These are phyloP conservation scores for Flueggea neowawraea DNA, from an alignment of 441 rosid genomes.

Conservation along the genomic window DNA sequence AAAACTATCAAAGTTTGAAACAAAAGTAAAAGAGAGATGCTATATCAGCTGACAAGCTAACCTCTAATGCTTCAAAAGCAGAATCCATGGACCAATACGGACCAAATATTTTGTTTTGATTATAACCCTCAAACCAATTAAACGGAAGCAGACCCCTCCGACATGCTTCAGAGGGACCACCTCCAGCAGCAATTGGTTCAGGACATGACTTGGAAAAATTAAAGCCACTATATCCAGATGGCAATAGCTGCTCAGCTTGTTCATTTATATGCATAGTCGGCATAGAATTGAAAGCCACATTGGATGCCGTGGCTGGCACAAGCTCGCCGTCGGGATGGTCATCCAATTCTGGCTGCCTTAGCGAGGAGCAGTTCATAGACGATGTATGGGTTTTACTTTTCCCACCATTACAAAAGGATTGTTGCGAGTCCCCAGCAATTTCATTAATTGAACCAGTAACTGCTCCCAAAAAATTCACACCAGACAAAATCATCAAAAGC, in stretches of 20 bases:
- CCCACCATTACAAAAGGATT: constrained; percentile 22
- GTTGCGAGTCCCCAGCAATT: constrained; percentile 32
- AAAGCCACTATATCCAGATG: constrained; percentile 26
- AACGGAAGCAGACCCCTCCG: constrained; percentile 25
- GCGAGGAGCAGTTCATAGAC: constrained; percentile 15
- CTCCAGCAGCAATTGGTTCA: constrained; percentile 26
- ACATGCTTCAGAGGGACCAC: constrained; percentile 25
- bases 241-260: constrained; percentile 13
- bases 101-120: constrained; percentile 39
- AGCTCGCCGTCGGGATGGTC: constrained; percentile 16
- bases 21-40: neutral
- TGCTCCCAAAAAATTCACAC: constrained; percentile 6
- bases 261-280: constrained; percentile 50
- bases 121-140: constrained; percentile 26
- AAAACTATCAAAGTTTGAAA: constrained; percentile 3
- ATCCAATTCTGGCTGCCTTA: constrained; percentile 30
- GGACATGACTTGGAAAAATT: constrained; percentile 44
- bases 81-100: constrained; percentile 62
- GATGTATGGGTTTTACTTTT: constrained; percentile 27
- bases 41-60: constrained; percentile 25
- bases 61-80: constrained; percentile 67
- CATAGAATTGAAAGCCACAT: constrained; percentile 56
- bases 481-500: neutral
- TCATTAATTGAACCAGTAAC: constrained; percentile 38
- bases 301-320: constrained; percentile 28